A percentile compares a stretch with the other conserved stretches of the same genome.
Evolutionary conservation across 352 stramenopile species (phyloP).

Genomic region (Labyrinthula sp.): DNA sequence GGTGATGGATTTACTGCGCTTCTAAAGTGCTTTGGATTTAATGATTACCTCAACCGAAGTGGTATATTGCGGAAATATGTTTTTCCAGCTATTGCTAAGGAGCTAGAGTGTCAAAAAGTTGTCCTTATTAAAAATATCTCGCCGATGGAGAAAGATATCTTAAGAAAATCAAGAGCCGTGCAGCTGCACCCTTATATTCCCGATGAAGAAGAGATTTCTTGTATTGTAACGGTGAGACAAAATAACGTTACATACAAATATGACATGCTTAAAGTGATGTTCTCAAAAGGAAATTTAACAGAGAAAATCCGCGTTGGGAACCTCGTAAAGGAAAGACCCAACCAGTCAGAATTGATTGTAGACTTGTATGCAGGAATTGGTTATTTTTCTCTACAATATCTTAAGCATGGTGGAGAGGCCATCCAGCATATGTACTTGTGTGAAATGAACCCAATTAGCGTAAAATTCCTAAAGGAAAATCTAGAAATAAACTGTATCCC

Average conservation of each 20-base stretch:
- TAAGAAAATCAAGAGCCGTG: too few species aligned
- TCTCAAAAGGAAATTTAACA: conserved; percentile 80
- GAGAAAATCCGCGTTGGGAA: conserved; percentile 77
- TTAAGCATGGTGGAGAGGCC: conserved; percentile 59
- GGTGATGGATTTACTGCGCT: too few species aligned
- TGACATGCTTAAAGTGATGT: conserved; percentile 85
- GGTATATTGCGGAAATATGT: too few species aligned
- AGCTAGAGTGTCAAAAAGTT: too few species aligned
- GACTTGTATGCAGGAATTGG: conserved; percentile 92
- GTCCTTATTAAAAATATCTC: too few species aligned
- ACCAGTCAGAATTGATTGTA: conserved; percentile 60
- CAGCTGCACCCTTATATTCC: too few species aligned
- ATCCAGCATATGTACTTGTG: conserved; percentile 74
- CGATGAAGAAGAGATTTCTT: too few species aligned
- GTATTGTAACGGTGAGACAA: conserved; percentile 49
- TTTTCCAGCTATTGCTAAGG: too few species aligned
- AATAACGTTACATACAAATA: conserved; percentile 78
- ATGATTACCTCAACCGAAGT: too few species aligned
- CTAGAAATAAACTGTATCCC: conserved; percentile 64
- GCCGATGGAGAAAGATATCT: too few species aligned
- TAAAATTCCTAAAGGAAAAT: conserved; percentile 65
- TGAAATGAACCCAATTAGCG: conserved; percentile 81
- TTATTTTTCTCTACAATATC: conserved; percentile 83
- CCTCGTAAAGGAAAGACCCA: too few species aligned
- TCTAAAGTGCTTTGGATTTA: too few species aligned